Conservation (phyloP, 805 yeast species). For the Wickerhamomyces bisporus region DNA sequence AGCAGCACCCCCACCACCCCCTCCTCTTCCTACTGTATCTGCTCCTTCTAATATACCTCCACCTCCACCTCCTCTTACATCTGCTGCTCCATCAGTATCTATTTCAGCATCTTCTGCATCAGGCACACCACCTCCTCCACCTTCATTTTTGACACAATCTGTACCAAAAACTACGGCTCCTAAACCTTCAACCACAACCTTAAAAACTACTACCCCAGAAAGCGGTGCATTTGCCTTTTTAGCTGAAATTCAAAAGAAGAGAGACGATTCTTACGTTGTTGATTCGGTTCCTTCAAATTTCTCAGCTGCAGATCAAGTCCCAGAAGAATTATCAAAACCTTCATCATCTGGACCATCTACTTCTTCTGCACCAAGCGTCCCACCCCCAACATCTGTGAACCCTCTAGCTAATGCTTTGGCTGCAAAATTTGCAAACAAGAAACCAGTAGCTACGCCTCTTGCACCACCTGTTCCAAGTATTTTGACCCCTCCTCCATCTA, state of each 20-base stretch:
- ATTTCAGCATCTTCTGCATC: neutral
- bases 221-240: constrained; percentile 50
- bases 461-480: constrained; percentile 8
- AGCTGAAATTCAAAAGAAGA: constrained; percentile 51
- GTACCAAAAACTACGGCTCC: constrained; percentile 13
- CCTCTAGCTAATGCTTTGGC: constrained; percentile 2
- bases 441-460: constrained; percentile 1
- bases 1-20: constrained; percentile 14
- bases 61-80: constrained; percentile 17
- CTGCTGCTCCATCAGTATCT: constrained; percentile 15
- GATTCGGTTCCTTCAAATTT: constrained; percentile 29
- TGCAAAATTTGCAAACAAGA: constrained; percentile 1
- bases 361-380: constrained; percentile 20
- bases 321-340: constrained; percentile 16
- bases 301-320: constrained; percentile 18
- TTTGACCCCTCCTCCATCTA: constrained; percentile 8
- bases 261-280: constrained; percentile 48
- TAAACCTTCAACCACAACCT: constrained; percentile 21
- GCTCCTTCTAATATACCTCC: constrained; percentile 17
- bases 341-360: constrained; percentile 24
- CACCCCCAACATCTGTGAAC: constrained; percentile 23
- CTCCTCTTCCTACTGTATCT: constrained; percentile 19
- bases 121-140: constrained; percentile 13
- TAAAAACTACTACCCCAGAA: too few relatives aligned
- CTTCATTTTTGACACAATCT: too few relatives aligned